phyloP scores from a whole-genome alignment of 2,329 filamentous ascomycete species.

The Chrysosporium keratinophilum region DNA sequence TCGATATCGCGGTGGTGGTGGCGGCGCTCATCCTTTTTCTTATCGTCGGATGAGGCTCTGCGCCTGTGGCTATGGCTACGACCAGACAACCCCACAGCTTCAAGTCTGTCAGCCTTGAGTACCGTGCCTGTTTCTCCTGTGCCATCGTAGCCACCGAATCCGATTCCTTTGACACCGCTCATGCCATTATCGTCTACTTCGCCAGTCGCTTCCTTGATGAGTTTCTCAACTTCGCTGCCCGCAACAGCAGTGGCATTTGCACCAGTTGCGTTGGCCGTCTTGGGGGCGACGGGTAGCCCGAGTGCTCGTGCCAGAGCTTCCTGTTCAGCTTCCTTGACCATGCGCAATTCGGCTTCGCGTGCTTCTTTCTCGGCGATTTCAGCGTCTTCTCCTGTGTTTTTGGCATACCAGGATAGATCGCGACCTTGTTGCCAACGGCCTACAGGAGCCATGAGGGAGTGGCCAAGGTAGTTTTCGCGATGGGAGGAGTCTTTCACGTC shows the following conservation, averaged over 20 bases:
- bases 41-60: conserved; percentile 22
- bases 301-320: conserved; percentile 78
- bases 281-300: conserved; percentile 60
- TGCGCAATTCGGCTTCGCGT: conserved; percentile 65
- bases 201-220: conserved; percentile 33
- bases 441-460: conserved; percentile 83
- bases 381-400: conserved; percentile 46
- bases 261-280: conserved; percentile 47
- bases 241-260: conserved; percentile 54
- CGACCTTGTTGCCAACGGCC: conserved; percentile 82
- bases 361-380: conserved; percentile 42
- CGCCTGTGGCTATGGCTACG: conserved; percentile 1
- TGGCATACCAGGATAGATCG: conserved; percentile 56
- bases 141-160: conserved; percentile 26
- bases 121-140: conserved; percentile 20
- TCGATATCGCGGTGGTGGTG: background rate
- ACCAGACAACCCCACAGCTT: conserved; percentile 20
- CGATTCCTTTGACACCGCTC: conserved; percentile 23
- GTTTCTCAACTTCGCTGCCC: conserved; percentile 48
- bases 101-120: conserved; percentile 19
- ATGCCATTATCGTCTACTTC: conserved; percentile 24
- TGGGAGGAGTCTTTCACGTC: conserved; percentile 79
- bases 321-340: conserved; percentile 82
- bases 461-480: conserved; percentile 83
- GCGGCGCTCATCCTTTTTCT: conserved; percentile 21